Conservation (phyloP, 23 red algal genomes). For the Cyanidioschyzon merolae region DNA sequence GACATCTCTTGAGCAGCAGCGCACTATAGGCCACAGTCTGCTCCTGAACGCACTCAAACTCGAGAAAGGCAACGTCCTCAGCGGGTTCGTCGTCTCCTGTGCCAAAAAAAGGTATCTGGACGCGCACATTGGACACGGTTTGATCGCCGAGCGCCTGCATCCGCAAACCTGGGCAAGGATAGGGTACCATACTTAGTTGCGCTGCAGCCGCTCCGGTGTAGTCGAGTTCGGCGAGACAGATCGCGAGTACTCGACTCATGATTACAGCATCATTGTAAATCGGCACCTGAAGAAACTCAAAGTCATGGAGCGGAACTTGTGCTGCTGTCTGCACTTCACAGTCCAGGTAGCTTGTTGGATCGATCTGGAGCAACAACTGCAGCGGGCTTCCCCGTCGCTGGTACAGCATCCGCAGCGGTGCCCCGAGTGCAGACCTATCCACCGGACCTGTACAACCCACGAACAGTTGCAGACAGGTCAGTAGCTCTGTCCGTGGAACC, state of each 20-base stretch:
- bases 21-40: neutral
- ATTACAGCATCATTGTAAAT: neutral
- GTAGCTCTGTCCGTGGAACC: neutral
- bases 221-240: neutral
- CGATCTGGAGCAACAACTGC: constrained; percentile 1
- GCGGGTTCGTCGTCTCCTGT: neutral
- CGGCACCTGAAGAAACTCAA: neutral
- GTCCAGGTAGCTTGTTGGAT: neutral
- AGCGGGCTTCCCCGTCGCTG: neutral
- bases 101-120: neutral
- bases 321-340: neutral
- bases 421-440: neutral
- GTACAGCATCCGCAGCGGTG: constrained; percentile 10
- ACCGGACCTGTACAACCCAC: neutral
- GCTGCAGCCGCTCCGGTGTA: neutral
- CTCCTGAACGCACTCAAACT: constrained; percentile 1
- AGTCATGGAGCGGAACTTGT: neutral
- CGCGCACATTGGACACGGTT: neutral
- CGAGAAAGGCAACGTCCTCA: neutral
- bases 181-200: neutral
- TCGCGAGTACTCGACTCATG: neutral
- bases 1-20: neutral
- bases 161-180: neutral
- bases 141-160: neutral
- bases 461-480: neutral